Percentiles rank a stretch among this genome's conserved stretches.
phyloP scores from a whole-genome alignment of 768 basidiomycete genomes.

The Pisolithus marmoratus region DNA sequence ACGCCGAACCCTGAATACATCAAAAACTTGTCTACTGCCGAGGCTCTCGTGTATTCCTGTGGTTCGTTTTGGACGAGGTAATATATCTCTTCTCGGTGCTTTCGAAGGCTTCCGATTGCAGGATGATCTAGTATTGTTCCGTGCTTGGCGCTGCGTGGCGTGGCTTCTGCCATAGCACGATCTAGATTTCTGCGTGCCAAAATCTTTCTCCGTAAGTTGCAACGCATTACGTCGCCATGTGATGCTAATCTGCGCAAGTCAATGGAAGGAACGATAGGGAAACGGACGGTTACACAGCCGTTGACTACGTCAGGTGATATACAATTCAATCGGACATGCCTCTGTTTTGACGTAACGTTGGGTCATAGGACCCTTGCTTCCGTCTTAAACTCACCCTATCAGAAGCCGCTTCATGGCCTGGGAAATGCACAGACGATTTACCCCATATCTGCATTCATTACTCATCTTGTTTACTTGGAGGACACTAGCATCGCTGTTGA shows the following conservation, averaged over 20 bases:
- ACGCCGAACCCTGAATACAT: constrained; percentile 80
- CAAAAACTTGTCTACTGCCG: constrained; percentile 49
- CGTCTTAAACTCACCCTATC: constrained; percentile 63
- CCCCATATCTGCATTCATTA: constrained; percentile 76
- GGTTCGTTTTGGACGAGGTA: constrained; percentile 94
- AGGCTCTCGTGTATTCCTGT: constrained; percentile 84
- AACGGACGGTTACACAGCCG: constrained; percentile 77
- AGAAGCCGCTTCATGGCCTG: constrained; percentile 43
- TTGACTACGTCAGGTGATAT: constrained; percentile 73
- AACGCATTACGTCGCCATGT: constrained; percentile 2
- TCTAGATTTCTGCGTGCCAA: constrained; percentile 72
- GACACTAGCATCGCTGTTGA: constrained; percentile 62
- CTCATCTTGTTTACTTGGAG: constrained; percentile 76
- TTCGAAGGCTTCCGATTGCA: constrained; percentile 1
- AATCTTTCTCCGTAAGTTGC: constrained; percentile 74
- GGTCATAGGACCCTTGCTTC: constrained; percentile 53
- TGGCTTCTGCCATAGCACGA: constrained; percentile 70
- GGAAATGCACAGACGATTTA: constrained; percentile 59
- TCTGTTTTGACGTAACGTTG: constrained; percentile 6
- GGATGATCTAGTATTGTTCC: constrained; percentile 67
- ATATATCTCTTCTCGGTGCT: constrained; percentile 9
- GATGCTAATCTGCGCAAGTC: constrained; percentile 41
- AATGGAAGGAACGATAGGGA: constrained; percentile 88
- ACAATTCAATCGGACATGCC: constrained; percentile 3
- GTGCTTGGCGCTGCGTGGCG: constrained; percentile 79